phyloP scores from a whole-genome alignment of 257 asterid species.

The Rehmannia glutinosa region DNA sequence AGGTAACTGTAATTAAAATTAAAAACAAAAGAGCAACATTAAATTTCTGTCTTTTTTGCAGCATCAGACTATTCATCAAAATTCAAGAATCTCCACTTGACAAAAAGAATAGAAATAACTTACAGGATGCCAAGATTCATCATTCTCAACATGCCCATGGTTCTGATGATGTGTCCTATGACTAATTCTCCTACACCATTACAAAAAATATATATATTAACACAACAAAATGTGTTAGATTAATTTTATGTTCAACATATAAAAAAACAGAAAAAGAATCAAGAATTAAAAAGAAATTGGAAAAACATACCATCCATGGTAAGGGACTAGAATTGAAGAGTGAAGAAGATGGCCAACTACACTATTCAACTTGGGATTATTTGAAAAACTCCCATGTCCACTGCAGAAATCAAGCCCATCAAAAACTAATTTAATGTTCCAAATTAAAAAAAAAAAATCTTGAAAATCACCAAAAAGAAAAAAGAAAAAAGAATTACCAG shows the following conservation, averaged over 20 bases:
- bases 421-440: no score
- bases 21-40: background rate
- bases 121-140: slow-evolving; percentile 99
- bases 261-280: background rate
- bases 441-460: background rate
- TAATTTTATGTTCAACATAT: background rate
- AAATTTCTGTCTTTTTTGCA: background rate
- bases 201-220: background rate
- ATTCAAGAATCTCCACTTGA: no score
- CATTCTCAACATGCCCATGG: slow-evolving; percentile 99
- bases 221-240: background rate
- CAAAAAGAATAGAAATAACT: no score
- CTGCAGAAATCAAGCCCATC: slow-evolving; percentile 41
- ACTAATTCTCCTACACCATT: slow-evolving; percentile 76
- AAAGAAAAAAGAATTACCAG: slow-evolving; percentile 40
- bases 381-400: slow-evolving; percentile 98
- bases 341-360: slow-evolving; percentile 92
- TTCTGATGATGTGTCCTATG: slow-evolving; percentile 99
- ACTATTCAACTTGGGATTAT: slow-evolving; percentile 67
- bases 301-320: slow-evolving; percentile 85
- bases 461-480: background rate
- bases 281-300: background rate
- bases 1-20: slow-evolving; percentile 37
- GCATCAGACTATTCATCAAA: background rate
- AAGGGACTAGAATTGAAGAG: slow-evolving; percentile 94